A percentile compares a stretch with the other conserved stretches of the same genome.
phyloP scores from a whole-genome alignment of 2,329 filamentous ascomycete genomes.

The Elsinoe australis region DNA sequence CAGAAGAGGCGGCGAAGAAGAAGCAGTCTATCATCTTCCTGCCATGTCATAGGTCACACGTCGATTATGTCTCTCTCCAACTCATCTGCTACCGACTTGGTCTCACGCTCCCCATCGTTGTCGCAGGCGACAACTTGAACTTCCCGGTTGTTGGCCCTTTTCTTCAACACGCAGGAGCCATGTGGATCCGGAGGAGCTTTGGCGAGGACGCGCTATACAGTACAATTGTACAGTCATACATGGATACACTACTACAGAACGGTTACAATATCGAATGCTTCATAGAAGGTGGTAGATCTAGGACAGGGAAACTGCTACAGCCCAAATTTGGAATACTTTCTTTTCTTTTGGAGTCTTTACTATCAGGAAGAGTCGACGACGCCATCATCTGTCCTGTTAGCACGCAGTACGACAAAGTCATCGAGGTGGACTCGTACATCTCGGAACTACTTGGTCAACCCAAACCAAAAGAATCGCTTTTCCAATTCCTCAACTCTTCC shows the following conservation, averaged over 20 bases:
- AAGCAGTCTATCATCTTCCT: conserved; percentile 95
- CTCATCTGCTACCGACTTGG: conserved; percentile 92
- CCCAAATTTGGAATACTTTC: conserved; percentile 93
- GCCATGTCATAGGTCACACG: conserved; percentile 87
- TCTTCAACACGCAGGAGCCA: conserved; percentile 84
- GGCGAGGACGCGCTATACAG: conserved; percentile 85
- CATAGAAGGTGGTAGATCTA: conserved; percentile 86
- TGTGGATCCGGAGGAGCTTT: conserved; percentile 92
- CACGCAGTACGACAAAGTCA: conserved; percentile 98
- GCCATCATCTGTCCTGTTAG: conserved; percentile 91
- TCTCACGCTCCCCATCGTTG: conserved; percentile 79
- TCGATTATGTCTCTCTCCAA: conserved; percentile 92
- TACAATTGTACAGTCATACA: conserved; percentile 90
- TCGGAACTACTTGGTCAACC: conserved; percentile 87
- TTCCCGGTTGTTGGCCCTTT: conserved; percentile 85
- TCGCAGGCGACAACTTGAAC: conserved; percentile 93
- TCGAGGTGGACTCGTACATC: conserved; percentile 95
- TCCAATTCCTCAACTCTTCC: conserved; percentile 80
- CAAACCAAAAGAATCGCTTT: conserved; percentile 89
- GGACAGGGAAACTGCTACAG: conserved; percentile 85
- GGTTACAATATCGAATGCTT: conserved; percentile 97
- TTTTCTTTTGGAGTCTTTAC: conserved; percentile 82
- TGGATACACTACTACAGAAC: conserved; percentile 81
- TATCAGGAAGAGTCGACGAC: conserved; percentile 82
- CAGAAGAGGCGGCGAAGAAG: conserved; percentile 71